Base-by-base conservation (phyloP, 2,329 filamentous ascomycete species). In the Aureobasidium sp. region DNA sequence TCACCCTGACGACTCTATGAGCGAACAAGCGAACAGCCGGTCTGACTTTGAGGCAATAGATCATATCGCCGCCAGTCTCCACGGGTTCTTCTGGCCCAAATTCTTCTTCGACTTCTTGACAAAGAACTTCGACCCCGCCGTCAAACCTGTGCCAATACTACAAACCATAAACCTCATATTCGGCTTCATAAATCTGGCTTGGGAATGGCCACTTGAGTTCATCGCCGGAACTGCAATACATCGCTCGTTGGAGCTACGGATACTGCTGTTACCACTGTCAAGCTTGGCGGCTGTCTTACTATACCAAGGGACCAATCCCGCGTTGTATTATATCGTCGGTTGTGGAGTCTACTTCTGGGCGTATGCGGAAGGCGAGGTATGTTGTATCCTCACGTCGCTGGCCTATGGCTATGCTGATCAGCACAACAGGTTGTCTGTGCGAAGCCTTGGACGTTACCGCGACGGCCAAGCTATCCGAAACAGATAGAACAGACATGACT, bases 51-150 rank as follows among this genome's bases (percentile, higher is more conserved):
- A 9, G 41, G 17, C 47, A 14, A 42, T 71, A 96, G 91, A 96
- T 75, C 94, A 99, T 84, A 76, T 97, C 66, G 86, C 81, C 64
- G 91, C 91, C 64, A 87, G 88, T 17, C 78, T 99, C 62, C 85
- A 95, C 78, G 87, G 85, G 71, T 96, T 94, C 82, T 93, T 99
- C 84, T 99, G 92, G 91, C 94, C 94, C 67, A 99, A 99, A 76
- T 88, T 99, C 72, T 96, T 99, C 78, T 99, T 90, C 88, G 94
- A 99, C 77, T 96, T 96, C 75, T 78, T 94, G 67, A 97, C 93
- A 64, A 91, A 90, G 71, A 91, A 90, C 69, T 86, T 99, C 69
- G 90, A 99, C 72, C 82, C 80, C 61, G 89, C 88, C 53, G 90
- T 97, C 65, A 91, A 89, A 70, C 93, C 93, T 0, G 75, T 94